These are phyloP conservation scores for Chytriomyces sp. DNA, from an alignment of 192 early-diverging fungal species.

Conservation along the genomic window DNA sequence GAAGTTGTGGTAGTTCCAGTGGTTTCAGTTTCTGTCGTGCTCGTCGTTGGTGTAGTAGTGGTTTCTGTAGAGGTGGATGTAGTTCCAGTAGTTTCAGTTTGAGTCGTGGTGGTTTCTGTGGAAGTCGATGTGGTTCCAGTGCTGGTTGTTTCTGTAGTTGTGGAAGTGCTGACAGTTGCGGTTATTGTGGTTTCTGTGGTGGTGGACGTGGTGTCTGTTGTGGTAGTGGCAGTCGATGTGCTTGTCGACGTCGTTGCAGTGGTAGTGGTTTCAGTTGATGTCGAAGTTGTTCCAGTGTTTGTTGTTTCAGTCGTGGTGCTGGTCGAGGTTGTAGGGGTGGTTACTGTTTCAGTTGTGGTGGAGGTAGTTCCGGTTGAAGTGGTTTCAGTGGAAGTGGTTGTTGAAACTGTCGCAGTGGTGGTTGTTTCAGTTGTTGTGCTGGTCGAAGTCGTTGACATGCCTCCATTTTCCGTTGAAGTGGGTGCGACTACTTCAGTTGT, in stretches of 20 bases:
- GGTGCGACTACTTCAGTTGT: not conserved
- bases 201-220: conserved; percentile 13
- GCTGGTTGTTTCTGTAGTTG: conserved; percentile 1
- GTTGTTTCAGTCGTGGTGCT: not conserved
- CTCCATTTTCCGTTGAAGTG: not conserved
- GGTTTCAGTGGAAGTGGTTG: not conserved
- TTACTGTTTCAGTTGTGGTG: conserved; percentile 2
- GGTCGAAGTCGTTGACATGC: too few species aligned
- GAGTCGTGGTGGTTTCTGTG: conserved; percentile 2
- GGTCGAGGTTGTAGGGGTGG: conserved; percentile 1
- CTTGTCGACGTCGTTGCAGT: conserved; percentile 5
- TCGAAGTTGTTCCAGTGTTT: conserved; percentile 10
- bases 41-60: not conserved
- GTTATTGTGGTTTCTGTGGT: not conserved
- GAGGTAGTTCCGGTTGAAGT: not conserved
- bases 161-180: not conserved
- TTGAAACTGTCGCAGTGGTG: not conserved
- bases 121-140: not conserved
- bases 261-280: conserved; percentile 5
- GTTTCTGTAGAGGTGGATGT: not conserved
- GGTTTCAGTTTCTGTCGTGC: not conserved
- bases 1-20: not conserved
- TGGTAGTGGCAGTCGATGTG: not conserved
- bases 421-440: not conserved
- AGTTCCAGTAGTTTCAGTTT: not conserved